Evolutionary conservation across 1,284 basidiomycete genomes (phyloP), one percentile per base, ranked within the genome.

Genomic region (Prillingera fragicola): DNA sequence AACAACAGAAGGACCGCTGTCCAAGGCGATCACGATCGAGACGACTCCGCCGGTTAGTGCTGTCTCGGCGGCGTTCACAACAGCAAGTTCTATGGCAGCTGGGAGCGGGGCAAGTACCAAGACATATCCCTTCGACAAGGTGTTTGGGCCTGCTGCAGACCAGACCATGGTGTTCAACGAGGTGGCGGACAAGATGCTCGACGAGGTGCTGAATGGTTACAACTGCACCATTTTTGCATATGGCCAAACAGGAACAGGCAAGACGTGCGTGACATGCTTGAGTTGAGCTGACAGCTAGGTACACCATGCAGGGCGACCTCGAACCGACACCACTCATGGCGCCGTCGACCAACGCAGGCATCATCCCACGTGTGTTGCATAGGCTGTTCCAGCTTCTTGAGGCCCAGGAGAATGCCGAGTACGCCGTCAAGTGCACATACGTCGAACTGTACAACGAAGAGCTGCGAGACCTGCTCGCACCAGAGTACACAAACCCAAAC

Each of bases 401-500:
- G 59, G 75, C 78, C 7, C 79, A 80, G 0, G 75, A 78, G 10
- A 70, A 80, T 22, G 52, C 66, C 13, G 95, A 99, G 62, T 98
- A 84, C 66, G 85, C 87, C 55, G 91, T 99, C 65, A 91, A 89
- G 62, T 82, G 95, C 43, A 94, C 89, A 0, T 97, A 85, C 66
- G 79, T 99, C 43, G 95, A 99, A 66, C 78, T 99, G n/a, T 99
- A 98, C 73, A 99, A 99, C 65, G 95, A 99, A 72, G 94, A 98
- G 67, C 79, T 98, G n/a, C 85, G 92, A 23, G 92, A 97, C 65
- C 78, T 97, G 24, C 80, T 95, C 25, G 80, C 85, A 3, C 75
- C 75, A 52, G 85, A 92, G 73, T 87, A 55, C 67, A 81, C 26
- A 74, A 82, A 22, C 80, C 84, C 18, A 4, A 23, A 14, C 25